phyloP scores from a whole-genome alignment of 2,329 filamentous ascomycete genomes.

The Colletotrichum eremochloae region DNA sequence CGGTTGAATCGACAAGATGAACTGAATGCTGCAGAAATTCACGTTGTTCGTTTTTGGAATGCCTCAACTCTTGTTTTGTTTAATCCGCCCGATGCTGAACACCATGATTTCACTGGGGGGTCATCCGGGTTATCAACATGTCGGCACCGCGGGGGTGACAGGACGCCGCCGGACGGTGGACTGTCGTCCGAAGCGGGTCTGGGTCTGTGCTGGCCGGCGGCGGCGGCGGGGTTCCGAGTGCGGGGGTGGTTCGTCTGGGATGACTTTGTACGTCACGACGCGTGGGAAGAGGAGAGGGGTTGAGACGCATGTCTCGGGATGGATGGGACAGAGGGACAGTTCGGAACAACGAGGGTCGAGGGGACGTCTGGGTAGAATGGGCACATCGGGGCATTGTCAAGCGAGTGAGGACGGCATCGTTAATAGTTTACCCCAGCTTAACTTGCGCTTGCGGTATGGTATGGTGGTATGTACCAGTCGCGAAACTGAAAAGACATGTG shows the following conservation, averaged over 20 bases:
- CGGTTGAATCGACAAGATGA: not conserved
- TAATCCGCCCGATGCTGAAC: not conserved
- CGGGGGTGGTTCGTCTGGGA: not conserved
- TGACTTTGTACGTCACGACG: constrained; percentile 12
- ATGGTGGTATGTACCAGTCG: not conserved
- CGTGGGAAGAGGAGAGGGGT: not conserved
- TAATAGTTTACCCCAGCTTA: not conserved
- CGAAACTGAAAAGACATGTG: not conserved
- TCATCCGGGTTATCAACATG: constrained; percentile 11
- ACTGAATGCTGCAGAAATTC: not conserved
- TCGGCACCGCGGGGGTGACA: constrained; percentile 26
- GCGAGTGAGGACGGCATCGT: not conserved
- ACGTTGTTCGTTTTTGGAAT: accelerated
- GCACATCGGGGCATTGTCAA: not conserved
- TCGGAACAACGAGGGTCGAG: not conserved
- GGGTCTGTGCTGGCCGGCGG: constrained; percentile 18
- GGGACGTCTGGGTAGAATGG: not conserved
- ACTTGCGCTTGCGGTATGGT: too few relatives aligned
- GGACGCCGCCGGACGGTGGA: constrained; percentile 28
- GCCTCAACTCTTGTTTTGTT: too few relatives aligned
- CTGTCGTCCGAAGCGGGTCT: constrained; percentile 30
- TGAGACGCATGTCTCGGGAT: not conserved
- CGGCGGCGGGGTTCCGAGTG: constrained; percentile 28
- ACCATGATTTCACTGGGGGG: not conserved
- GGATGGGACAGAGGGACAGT: not conserved